Conservation (phyloP, 768 basidiomycete genomes). For the Termitomyces sp. region DNA sequence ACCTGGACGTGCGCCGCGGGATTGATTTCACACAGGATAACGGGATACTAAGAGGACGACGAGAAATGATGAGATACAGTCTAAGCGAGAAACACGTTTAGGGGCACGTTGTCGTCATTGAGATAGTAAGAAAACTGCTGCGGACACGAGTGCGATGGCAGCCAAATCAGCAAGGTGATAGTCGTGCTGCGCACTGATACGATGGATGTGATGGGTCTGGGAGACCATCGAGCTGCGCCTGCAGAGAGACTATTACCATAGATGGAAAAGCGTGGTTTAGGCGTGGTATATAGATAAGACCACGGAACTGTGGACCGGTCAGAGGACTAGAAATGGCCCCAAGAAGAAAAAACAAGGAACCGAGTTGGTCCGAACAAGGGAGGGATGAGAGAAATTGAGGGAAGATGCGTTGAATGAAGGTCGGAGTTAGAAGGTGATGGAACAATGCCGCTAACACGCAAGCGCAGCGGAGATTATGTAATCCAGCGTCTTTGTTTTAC, state of each 20-base stretch:
- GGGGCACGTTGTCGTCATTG: no score
- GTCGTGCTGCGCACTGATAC: not conserved
- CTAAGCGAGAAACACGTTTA: no score
- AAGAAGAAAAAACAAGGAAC: not conserved
- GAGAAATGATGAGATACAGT: no score
- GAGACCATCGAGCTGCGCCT: no score
- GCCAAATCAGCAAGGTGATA: not conserved
- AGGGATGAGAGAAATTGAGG: not conserved
- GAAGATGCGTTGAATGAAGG: not conserved
- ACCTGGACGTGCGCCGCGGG: no score
- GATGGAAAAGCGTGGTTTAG: not conserved
- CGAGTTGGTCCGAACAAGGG: not conserved
- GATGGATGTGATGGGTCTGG: no score
- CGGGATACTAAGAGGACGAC: no score
- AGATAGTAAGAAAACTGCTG: no score
- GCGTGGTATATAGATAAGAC: not conserved
- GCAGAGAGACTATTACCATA: not conserved
- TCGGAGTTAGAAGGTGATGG: constrained; percentile 5
- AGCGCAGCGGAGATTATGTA: constrained; percentile 14
- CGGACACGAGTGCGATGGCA: not conserved
- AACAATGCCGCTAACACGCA: constrained; percentile 11
- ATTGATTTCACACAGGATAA: no score
- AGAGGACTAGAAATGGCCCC: not conserved
- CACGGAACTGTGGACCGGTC: not conserved
- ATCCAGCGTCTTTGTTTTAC: constrained; percentile 6